These are phyloP conservation scores for Choanephora cucurbitarum DNA, from an alignment of 371 early-diverging fungal genomes.

Conservation along the genomic window DNA sequence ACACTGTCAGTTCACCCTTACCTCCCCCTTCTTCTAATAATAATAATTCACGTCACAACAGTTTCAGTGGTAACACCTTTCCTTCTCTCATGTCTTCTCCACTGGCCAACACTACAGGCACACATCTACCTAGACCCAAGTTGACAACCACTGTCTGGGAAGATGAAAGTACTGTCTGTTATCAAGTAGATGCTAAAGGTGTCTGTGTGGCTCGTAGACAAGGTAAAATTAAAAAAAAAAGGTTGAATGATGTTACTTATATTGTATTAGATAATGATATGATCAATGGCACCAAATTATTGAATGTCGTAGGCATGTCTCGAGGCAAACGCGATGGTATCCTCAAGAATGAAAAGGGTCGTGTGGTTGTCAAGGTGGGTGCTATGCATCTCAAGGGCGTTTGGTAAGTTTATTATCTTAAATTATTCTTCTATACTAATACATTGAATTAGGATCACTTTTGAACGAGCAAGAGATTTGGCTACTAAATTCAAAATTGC, in stretches of 20 bases:
- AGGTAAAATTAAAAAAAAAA: too few relatives aligned
- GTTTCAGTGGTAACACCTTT: conserved; percentile 13
- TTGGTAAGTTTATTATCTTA: conserved; percentile 59
- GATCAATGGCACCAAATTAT: conserved; percentile 85
- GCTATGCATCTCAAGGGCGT: conserved; percentile 91
- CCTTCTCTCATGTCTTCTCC: conserved; percentile 6
- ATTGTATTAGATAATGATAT: conserved; percentile 66
- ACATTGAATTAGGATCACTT: conserved; percentile 58
- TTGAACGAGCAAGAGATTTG: conserved; percentile 62
- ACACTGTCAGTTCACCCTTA: conserved; percentile 12
- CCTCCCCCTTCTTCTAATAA: conserved; percentile 20
- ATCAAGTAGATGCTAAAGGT: conserved; percentile 78
- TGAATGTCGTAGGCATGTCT: conserved; percentile 88
- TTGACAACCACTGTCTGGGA: conserved; percentile 84
- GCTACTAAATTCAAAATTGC: conserved; percentile 65
- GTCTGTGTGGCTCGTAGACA: conserved; percentile 80
- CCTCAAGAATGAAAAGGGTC: conserved; percentile 83
- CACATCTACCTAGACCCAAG: conserved; percentile 56
- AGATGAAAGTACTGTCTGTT: conserved; percentile 79
- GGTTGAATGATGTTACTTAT: too few relatives aligned
- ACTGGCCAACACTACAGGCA: conserved; percentile 23
- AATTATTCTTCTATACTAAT: background rate
- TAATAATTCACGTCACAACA: conserved; percentile 10
- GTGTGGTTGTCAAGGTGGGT: conserved; percentile 85
- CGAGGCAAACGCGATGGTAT: conserved; percentile 89